Base-by-base conservation (phyloP, 1,284 basidiomycete genomes). In the Pascua sp. region DNA sequence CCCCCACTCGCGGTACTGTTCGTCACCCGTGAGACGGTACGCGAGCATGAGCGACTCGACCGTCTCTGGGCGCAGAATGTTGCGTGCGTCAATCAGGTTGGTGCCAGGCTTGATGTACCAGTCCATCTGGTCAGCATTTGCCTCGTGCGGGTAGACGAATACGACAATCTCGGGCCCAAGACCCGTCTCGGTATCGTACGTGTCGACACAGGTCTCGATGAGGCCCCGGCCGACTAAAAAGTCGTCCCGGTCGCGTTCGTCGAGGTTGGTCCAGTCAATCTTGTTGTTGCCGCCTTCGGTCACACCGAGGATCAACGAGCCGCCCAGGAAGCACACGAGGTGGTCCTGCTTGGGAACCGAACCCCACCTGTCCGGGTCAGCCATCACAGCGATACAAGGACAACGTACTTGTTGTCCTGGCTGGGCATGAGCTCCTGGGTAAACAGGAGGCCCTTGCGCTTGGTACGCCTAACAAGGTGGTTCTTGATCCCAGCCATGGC, bases 51-150 rank as follows among this genome's bases (percentile, higher is more conserved):
- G 84, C 1, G 90, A 93, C 77, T 98, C 94, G 42, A 94, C 85
- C 2, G 94, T 97, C 77, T 98, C 94, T 2, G 94, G 94, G 4
- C 91, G 89, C 13, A 95, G 83, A 62, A 96, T 95, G 72, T 97
- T 96, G 54, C 91, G 85, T 11, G 91, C 90, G 66, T 96, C 92
- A 56, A 80, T 91, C 80, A 60, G 84, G 77, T 55, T 54, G 15
- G 49, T 62, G n/a, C 68, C 65, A 1, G 67, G 65, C 65, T 91
- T 93, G 80, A 94, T 92, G 73, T 91, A 91, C 91, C 91, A 94
- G 68, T 93, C 90, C 17, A 76, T 67, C 17, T 81, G 79, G 45
- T 79, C 75, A 66, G 56, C 67, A 24, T 52, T 64, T 7, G 49
- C 64, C 43, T 80, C 83, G 7, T 65, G 39, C 78, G 79, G 48